Evolutionary conservation across 2,329 filamentous ascomycete genomes (phyloP).

Genomic region (Curvularia verruculosa): DNA sequence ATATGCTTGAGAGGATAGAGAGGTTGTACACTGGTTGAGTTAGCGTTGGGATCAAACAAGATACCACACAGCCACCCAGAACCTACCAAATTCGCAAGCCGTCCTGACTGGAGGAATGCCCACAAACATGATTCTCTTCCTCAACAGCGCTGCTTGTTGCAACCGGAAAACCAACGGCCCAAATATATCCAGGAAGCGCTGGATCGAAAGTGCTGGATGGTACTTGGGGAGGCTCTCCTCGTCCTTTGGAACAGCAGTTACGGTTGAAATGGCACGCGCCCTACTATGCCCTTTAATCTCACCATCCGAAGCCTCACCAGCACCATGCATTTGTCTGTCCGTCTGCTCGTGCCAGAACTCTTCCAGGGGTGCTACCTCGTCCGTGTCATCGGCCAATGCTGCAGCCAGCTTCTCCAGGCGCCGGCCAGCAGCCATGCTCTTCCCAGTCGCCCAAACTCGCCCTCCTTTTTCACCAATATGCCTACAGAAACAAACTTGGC

Average conservation of each 20-base stretch:
- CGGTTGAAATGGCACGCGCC: slow-evolving; percentile 55
- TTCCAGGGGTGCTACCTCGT: slow-evolving; percentile 69
- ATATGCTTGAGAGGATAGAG: slow-evolving; percentile 89
- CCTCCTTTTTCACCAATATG: slow-evolving; percentile 79
- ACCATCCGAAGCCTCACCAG: slow-evolving; percentile 3
- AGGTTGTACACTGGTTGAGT: slow-evolving; percentile 78
- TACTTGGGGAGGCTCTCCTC: slow-evolving; percentile 73
- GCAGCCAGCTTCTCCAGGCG: slow-evolving; percentile 74
- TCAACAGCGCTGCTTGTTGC: slow-evolving; percentile 81
- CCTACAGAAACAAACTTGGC: slow-evolving; percentile 94
- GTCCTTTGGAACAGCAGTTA: slow-evolving; percentile 62
- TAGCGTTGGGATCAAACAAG: slow-evolving; percentile 4
- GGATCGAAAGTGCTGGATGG: slow-evolving; percentile 86
- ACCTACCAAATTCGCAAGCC: slow-evolving; percentile 84
- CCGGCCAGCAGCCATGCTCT: slow-evolving; percentile 88
- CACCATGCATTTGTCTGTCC: not conserved
- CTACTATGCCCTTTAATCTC: slow-evolving; percentile 32
- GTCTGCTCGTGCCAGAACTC: slow-evolving; percentile 76
- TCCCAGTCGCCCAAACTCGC: slow-evolving; percentile 75
- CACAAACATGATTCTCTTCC: slow-evolving; percentile 87
- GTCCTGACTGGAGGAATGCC: slow-evolving; percentile 84
- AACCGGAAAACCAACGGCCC: slow-evolving; percentile 92
- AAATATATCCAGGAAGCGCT: slow-evolving; percentile 77
- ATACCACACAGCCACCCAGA: not conserved
- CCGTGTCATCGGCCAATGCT: slow-evolving; percentile 66